phyloP scores from a whole-genome alignment of 257 asterid species.

The Craterostigma plantagineum region DNA sequence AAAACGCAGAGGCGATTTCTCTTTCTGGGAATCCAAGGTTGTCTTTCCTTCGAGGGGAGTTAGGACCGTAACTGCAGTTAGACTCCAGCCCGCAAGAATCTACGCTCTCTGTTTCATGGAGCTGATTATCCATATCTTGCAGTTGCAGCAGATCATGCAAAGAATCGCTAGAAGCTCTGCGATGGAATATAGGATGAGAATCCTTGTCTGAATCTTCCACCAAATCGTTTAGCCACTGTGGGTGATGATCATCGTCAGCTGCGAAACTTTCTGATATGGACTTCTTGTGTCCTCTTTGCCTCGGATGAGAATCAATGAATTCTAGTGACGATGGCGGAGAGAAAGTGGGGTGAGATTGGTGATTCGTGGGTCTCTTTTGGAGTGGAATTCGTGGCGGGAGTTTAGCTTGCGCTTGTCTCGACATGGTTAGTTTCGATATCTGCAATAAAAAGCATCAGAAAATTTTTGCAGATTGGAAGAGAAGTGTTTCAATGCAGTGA shows the following conservation, averaged over 20 bases:
- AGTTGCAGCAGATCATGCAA: conserved; percentile 19
- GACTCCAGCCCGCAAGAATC: conserved; percentile 32
- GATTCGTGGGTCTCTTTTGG: conserved; percentile 32
- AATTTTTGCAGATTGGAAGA: no score
- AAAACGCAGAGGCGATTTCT: conserved; percentile 45
- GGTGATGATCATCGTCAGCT: conserved; percentile 24
- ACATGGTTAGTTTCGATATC: conserved; percentile 15
- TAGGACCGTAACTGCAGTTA: conserved; percentile 53
- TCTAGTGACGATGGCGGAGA: conserved; percentile 13
- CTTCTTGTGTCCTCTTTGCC: conserved; percentile 16
- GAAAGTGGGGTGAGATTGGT: conserved; percentile 10
- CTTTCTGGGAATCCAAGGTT: conserved; percentile 31
- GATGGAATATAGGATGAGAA: conserved; percentile 18
- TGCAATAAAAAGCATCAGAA: no score
- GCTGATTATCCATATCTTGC: conserved; percentile 17
- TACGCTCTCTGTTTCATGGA: conserved; percentile 15
- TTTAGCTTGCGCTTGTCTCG: conserved; percentile 24
- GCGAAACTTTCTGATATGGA: conserved; percentile 26
- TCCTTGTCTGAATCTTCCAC: conserved; percentile 34
- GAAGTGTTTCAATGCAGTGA: no score
- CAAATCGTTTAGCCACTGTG: conserved; percentile 56
- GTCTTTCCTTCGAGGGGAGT: conserved; percentile 58
- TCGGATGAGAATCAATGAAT: conserved; percentile 13
- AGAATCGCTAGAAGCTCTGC: conserved; percentile 51
- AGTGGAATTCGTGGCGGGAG: conserved; percentile 89